Base-by-base conservation (phyloP, 2,329 filamentous ascomycete genomes). In the Sporothrix brasiliensis region DNA sequence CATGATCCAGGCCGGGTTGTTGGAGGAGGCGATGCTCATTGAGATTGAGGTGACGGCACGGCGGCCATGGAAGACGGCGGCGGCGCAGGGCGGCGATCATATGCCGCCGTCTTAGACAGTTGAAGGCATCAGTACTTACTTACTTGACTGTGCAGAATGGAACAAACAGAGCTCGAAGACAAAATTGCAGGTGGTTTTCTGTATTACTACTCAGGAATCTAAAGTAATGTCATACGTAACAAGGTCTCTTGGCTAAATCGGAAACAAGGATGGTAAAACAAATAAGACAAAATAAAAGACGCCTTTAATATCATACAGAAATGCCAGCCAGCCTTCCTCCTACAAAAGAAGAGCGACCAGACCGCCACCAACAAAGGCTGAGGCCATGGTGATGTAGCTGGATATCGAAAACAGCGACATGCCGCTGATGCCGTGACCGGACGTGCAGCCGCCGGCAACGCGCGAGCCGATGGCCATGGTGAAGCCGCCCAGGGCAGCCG, bases 391-490 rank as follows among this genome's bases (percentile, higher is more conserved):
- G 14, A 91, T 77, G 69, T 90, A 81, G 75, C 89, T 91, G 11
- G 88, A 86, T 4, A 85, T 79, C 0, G 86, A 88, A 67, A 91
- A 79, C 72, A 88, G 80, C n/a, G 86, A 85, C 75, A 91, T 83
- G 0, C 89, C 89, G 71, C 86, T 90, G 73, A 92, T 88, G 0
- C 89, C 89, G 76, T 92, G 89, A 0, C 89, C 89, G 5, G 87
- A 89, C 0, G 89, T 90, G 73, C 89, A 92, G 0, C 89, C 89
- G 1, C 88, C 88, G 0, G 86, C 89, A 69, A 91, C 76, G 65
- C 88, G 83, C 1, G 88, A 82, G 0, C 89, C 89, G 10, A 91
- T 76, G 0, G 84, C 83, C 79, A 91, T 86, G 16, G 85, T 71
- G 3, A 85, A 79, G 0, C 89, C 89, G 1, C 89, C 89, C 0